Evolutionary conservation across 352 stramenopile genomes (phyloP).

Genomic region (Globisporangium spiculum): DNA sequence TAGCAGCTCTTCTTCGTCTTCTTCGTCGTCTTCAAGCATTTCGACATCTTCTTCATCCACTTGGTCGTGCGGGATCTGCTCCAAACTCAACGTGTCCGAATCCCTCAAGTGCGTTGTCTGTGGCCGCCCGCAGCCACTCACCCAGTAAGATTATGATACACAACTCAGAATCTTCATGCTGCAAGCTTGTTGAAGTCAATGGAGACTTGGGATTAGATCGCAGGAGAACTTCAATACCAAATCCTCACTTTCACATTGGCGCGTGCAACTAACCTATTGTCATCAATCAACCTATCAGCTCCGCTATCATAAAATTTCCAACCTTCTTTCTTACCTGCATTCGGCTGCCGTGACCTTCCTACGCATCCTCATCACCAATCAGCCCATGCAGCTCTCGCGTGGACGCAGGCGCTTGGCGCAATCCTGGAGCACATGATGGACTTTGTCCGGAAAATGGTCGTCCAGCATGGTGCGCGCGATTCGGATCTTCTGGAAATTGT

Average conservation of each 20-base stretch:
- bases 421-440: slow-evolving; percentile 83
- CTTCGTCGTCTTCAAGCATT: background rate
- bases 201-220: background rate
- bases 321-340: background rate
- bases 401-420: slow-evolving; percentile 58
- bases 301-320: slow-evolving; percentile 8
- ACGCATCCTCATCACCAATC: background rate
- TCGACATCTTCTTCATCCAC: background rate
- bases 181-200: background rate
- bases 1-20: background rate
- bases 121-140: slow-evolving; percentile 43
- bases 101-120: slow-evolving; percentile 68
- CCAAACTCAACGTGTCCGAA: slow-evolving; percentile 53
- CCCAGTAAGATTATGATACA: background rate
- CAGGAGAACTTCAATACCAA: background rate
- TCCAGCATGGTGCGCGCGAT: slow-evolving; percentile 86
- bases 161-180: background rate
- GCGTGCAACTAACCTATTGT: background rate
- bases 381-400: slow-evolving; percentile 26
- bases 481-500: slow-evolving; percentile 67
- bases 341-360: background rate
- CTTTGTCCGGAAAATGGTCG: slow-evolving; percentile 88
- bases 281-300: background rate
- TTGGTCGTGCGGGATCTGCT: slow-evolving; percentile 75
- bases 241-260: background rate